Base-by-base conservation (phyloP, 805 yeast species). In the Millerozyma miso region DNA sequence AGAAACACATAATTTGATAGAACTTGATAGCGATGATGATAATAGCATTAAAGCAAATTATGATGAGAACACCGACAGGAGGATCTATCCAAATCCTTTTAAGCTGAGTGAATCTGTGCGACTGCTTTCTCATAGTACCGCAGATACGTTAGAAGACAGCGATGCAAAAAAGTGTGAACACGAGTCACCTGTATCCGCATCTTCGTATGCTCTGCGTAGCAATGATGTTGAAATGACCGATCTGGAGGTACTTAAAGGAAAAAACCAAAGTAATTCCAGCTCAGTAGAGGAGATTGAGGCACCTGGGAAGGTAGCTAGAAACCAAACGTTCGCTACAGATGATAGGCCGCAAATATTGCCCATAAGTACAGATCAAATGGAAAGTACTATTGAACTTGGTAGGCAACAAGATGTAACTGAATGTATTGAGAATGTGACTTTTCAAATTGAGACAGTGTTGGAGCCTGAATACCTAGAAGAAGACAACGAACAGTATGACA, bases 401-500 rank as follows among this genome's bases (percentile, higher is more conserved):
- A 73, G 95, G 50, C 99, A 93, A 59, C 99, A 93, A 60, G 99
- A 93, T 68, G 98, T 93, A 15, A 89, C 97, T 0, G 99, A 93
- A 59, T 91, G 98, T 62, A 89, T 91, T 55, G 95, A 90, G 42
- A 93, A 93, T 60, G 97, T 93, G 5, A 71, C 90, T 12, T 86
- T 84, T 49, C 98, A 91, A 60, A 68, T 93, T 31, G 97, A 91
- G 58, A 87, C 95, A 19, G 95, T 96, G 0, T 73, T 86, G 44
- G 80, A 76, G 39, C 95, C 96, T 0, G 71, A 71, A 13, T 60
- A 62, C 1, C 56, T 83, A 37, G 95, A 85, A 39, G 62, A 59
- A 4, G 74, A 89, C 53, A 76, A 80, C 17, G 98, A 91, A 59
- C 97, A 91, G 56, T 63, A 74, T 41, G 99, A 93, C 61, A 59